Evolutionary conservation across 129 eudicot species (phyloP).

Genomic region (Centella asiatica): DNA sequence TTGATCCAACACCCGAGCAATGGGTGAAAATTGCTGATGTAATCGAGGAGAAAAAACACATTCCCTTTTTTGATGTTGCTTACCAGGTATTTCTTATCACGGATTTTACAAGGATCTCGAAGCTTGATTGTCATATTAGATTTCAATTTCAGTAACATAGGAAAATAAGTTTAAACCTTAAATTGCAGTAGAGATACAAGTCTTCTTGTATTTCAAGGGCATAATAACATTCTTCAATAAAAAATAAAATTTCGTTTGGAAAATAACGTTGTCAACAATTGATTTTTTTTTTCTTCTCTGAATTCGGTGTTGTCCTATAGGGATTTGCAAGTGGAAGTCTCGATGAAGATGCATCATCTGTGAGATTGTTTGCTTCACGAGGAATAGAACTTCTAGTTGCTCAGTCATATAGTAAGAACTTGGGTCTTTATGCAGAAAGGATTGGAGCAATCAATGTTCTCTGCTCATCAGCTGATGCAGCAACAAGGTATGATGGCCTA

Average conservation of each 20-base stretch:
- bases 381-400: constrained; percentile 96
- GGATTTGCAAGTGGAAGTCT: constrained; percentile 99
- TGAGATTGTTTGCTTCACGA: constrained; percentile 86
- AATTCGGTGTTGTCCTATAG: too few relatives aligned
- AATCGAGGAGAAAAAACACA: constrained; percentile 85
- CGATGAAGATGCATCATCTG: constrained; percentile 94
- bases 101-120: background rate
- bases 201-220: background rate
- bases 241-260: background rate
- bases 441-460: constrained; percentile 93
- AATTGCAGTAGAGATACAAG: background rate
- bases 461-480: constrained; percentile 88
- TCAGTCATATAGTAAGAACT: constrained; percentile 89
- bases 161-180: background rate
- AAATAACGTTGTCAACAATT: background rate
- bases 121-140: background rate
- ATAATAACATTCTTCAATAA: background rate
- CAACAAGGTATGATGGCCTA: constrained; percentile 48
- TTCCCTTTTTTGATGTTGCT: constrained; percentile 97
- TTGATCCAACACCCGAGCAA: constrained; percentile 92
- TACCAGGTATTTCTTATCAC: constrained; percentile 56
- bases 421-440: constrained; percentile 95
- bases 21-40: constrained; percentile 92
- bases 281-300: too few relatives aligned
- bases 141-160: background rate